Conservation (phyloP, 257 asterid genomes). For the Gentiana macrophylla region DNA sequence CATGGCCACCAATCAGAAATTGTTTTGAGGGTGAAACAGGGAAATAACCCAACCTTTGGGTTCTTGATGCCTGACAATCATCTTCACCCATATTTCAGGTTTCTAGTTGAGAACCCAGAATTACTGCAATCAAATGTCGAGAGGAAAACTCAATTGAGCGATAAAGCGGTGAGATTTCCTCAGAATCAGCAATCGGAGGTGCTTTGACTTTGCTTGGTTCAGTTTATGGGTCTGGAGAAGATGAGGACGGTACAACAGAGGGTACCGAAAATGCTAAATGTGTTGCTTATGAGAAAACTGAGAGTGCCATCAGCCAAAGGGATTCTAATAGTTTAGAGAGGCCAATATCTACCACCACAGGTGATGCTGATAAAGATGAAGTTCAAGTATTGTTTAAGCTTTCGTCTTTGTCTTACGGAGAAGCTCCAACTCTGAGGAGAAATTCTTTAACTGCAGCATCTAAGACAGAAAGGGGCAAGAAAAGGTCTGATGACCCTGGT, state of each 20-base stretch:
- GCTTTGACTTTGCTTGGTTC: slow-evolving; percentile 91
- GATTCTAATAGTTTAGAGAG: slow-evolving; percentile 25
- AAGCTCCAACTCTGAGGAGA: slow-evolving; percentile 38
- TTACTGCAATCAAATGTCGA: slow-evolving; percentile 39
- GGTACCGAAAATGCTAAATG: slow-evolving; percentile 19
- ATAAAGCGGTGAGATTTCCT: slow-evolving; percentile 20
- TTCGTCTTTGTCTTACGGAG: slow-evolving; percentile 32
- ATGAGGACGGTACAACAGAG: slow-evolving; percentile 46
- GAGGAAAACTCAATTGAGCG: slow-evolving; percentile 32
- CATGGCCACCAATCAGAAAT: slow-evolving; percentile 94
- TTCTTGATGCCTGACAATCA: slow-evolving; percentile 87
- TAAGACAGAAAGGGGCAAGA: slow-evolving; percentile 30
- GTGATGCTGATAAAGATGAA: slow-evolving; percentile 28
- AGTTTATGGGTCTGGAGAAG: slow-evolving; percentile 81
- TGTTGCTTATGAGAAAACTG: slow-evolving; percentile 16
- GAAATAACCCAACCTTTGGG: slow-evolving; percentile 87
- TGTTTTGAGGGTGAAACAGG: slow-evolving; percentile 88
- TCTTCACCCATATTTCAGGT: slow-evolving; percentile 83
- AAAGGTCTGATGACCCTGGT: slow-evolving; percentile 29
- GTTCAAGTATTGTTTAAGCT: slow-evolving; percentile 12
- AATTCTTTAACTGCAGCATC: slow-evolving; percentile 35
- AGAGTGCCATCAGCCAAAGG: slow-evolving; percentile 10
- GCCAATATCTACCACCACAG: slow-evolving; percentile 21
- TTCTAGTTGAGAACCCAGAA: slow-evolving; percentile 78
- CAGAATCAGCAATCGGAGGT: slow-evolving; percentile 35